Evolutionary conservation across 176 grass and related monocot species (phyloP), one percentile per base, ranked within the genome.

Genomic region (Aegilops longissima): DNA sequence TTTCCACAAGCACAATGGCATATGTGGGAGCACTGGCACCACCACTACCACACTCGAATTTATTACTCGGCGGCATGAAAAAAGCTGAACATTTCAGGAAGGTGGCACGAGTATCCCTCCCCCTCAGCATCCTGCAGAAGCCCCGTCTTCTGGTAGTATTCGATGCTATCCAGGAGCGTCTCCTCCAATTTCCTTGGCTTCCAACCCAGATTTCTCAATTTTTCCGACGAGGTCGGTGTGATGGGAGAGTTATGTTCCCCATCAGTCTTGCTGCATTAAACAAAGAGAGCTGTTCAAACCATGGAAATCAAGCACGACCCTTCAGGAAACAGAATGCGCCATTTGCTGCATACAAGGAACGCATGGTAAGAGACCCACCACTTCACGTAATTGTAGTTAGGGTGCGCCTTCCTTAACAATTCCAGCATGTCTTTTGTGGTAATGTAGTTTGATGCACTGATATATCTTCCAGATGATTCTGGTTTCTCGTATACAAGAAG

Each of bases 181-280:
- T 90, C 86, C 76, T 90, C 80, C 5, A 88, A 76, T 16, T 78
- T 70, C 70, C 79, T 88, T 7, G 79, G 84, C 9, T 78, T 78
- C 93, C 90, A 95, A 0, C 93, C 90, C 30, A 90, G 66, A 8
- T 63, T 86, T 65, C 69, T 81, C 61, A 90, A 61, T 65, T 92
- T 92, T 0, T 34, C 88, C 0, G 93, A 84, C 2, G 76, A 71
- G 3, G 80, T 44, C 5, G 9, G 23, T 59, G 13, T 7, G 44
- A 80, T 44, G 5, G 12, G 13, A 59, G 13, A 9, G 56, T 51
- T 77, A 5, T 36, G 9, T 29, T 80, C 85, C 23, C 21, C 82
- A 34, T 84, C 86, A 20, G 58, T 33, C 11, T 87, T 78, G 39
- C 88, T 83, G 62, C 78, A 88, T 3, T 27, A 80, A 45, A 4